phyloP scores from a whole-genome alignment of 2,329 filamentous ascomycete genomes.

The Diaporthe sp. region DNA sequence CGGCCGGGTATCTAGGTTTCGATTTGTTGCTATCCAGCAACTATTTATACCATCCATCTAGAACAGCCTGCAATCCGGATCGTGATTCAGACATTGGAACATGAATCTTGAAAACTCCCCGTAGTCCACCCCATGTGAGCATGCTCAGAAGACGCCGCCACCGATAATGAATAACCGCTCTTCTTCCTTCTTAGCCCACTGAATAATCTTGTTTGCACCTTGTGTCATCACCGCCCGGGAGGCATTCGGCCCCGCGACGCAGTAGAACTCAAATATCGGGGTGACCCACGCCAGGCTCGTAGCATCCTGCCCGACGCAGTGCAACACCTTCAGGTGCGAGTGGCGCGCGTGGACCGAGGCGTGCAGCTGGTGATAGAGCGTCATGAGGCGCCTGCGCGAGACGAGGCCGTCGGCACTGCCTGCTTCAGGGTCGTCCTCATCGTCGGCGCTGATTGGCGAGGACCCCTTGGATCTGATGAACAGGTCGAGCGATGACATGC shows the following conservation, averaged over 20 bases:
- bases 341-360: slow-evolving; percentile 87
- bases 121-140: neutral
- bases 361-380: slow-evolving; percentile 88
- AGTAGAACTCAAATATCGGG: slow-evolving; percentile 93
- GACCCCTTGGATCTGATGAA: slow-evolving; percentile 63
- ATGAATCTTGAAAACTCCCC: neutral
- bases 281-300: slow-evolving; percentile 93
- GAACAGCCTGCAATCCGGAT: neutral
- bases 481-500: slow-evolving; percentile 85
- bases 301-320: slow-evolving; percentile 80
- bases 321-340: slow-evolving; percentile 87
- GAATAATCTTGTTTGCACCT: slow-evolving; percentile 88
- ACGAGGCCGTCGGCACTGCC: slow-evolving; percentile 58
- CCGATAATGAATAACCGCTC: slow-evolving; percentile 97
- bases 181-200: slow-evolving; percentile 93
- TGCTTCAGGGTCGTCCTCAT: neutral
- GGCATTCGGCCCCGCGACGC: slow-evolving; percentile 84
- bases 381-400: slow-evolving; percentile 80
- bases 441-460: slow-evolving; percentile 39
- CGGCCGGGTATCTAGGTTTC: neutral
- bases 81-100: neutral
- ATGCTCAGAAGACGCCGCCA: slow-evolving; percentile 83
- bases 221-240: slow-evolving; percentile 79
- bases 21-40: slow-evolving; percentile 2
- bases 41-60: neutral